A percentile compares a stretch with the other conserved stretches of the same genome.
phyloP scores from a whole-genome alignment of 2,329 filamentous ascomycete species.

The Hirsutella rhossiliensis region DNA sequence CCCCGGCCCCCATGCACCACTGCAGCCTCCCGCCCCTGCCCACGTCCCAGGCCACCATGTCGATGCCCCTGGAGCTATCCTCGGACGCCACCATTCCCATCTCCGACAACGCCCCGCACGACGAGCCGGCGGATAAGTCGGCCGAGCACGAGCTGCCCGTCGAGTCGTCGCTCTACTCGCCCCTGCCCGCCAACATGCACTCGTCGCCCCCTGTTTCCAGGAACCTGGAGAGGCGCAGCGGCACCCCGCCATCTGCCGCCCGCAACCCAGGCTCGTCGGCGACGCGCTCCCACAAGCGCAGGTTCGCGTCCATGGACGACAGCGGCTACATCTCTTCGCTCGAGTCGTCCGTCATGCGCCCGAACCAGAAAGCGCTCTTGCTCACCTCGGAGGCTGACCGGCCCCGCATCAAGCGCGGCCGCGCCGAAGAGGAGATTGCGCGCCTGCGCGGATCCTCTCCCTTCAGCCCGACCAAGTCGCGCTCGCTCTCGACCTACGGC shows the following conservation, averaged over 20 bases:
- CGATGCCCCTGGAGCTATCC: constrained; percentile 46
- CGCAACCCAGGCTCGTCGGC: constrained; percentile 52
- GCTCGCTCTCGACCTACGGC: constrained; percentile 38
- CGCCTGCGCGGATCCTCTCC: constrained; percentile 86
- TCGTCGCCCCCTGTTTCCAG: constrained; percentile 80
- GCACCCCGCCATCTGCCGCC: constrained; percentile 63
- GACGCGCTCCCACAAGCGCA: constrained; percentile 59
- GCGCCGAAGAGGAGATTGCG: constrained; percentile 91
- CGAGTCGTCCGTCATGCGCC: constrained; percentile 76
- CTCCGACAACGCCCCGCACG: constrained; percentile 51
- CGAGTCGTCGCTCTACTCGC: constrained; percentile 53
- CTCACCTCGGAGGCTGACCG: constrained; percentile 70
- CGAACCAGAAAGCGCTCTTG: constrained; percentile 49
- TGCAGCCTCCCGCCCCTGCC: constrained; percentile 27
- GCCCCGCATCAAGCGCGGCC: constrained; percentile 73
- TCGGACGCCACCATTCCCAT: constrained; percentile 69
- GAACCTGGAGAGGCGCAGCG: constrained; percentile 45
- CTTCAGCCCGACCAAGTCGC: constrained; percentile 72
- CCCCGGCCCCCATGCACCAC: constrained; percentile 26
- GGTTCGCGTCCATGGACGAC: constrained; percentile 70
- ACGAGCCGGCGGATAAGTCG: constrained; percentile 31
- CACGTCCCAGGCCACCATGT: constrained; percentile 23
- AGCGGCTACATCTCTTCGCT: constrained; percentile 96
- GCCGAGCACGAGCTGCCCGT: constrained; percentile 24
- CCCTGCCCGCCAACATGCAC: constrained; percentile 58